phyloP scores from a whole-genome alignment of 345 rosid genomes.

The Lepidium africanum region DNA sequence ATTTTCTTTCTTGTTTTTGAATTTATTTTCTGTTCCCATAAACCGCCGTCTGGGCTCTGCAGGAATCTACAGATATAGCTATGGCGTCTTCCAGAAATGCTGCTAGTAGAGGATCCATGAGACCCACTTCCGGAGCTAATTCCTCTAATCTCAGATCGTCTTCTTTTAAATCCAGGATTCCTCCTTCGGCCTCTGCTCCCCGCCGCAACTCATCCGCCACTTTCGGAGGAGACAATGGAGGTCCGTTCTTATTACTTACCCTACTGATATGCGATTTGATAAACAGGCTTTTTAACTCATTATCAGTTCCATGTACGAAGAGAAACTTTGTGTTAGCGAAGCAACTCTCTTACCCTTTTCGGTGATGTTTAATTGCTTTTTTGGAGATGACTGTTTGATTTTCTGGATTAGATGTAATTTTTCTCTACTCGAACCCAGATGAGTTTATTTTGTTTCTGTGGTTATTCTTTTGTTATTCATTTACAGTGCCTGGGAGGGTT shows the following conservation, averaged over 20 bases:
- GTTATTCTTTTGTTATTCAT: neutral
- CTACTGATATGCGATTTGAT: neutral
- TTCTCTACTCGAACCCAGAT: neutral
- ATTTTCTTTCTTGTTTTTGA: neutral
- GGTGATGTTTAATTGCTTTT: neutral
- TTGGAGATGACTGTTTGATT: neutral
- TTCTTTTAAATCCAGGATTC: constrained; percentile 66
- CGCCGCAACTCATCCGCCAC: constrained; percentile 69
- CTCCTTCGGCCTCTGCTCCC: constrained; percentile 38
- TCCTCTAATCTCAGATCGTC: constrained; percentile 52
- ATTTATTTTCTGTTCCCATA: neutral
- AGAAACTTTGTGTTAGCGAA: neutral
- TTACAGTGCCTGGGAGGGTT: constrained; percentile 86
- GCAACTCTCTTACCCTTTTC: neutral
- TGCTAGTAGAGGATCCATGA: constrained; percentile 32
- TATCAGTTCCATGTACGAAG: neutral
- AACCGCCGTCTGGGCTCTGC: constrained; percentile 1
- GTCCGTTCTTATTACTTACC: constrained; percentile 22
- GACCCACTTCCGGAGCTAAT: constrained; percentile 33
- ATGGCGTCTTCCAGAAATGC: constrained; percentile 76
- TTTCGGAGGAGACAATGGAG: constrained; percentile 50
- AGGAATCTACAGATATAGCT: neutral
- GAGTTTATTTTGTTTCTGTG: neutral
- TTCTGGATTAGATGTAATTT: neutral
- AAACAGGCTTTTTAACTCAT: neutral